Evolutionary conservation across 225 moss, liverwort and hornwort genomes (phyloP).

Genomic region (Pseudoscleropodium purum): DNA sequence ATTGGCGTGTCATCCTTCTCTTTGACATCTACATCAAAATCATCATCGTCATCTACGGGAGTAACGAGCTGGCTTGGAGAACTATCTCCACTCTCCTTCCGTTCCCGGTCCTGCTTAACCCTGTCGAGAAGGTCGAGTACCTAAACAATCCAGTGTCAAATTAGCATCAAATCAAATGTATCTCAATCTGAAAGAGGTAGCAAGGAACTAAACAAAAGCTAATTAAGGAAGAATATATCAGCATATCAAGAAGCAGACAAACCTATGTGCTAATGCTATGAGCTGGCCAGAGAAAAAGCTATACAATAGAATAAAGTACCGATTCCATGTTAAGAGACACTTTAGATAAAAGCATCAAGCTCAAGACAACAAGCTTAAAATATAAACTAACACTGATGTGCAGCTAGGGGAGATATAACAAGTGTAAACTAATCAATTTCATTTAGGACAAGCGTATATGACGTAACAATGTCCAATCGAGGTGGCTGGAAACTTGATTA

Average conservation of each 20-base stretch:
- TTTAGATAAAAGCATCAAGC: not conserved
- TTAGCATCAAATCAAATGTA: not conserved
- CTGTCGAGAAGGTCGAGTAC: slow-evolving; percentile 78
- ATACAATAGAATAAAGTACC: not conserved
- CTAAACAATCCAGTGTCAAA: slow-evolving; percentile 24
- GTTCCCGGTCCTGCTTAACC: slow-evolving; percentile 71
- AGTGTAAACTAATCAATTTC: not conserved
- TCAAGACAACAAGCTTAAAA: not conserved
- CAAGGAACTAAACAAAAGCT: not conserved
- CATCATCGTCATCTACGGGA: slow-evolving; percentile 31
- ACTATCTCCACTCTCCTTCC: slow-evolving; percentile 39
- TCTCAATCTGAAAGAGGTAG: not conserved
- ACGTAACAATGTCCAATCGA: not conserved
- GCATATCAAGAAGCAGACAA: not conserved
- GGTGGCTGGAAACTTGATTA: not conserved
- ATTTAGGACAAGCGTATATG: not conserved
- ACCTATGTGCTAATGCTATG: not conserved
- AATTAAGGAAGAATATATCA: not conserved
- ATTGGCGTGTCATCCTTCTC: slow-evolving; percentile 18
- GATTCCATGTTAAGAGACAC: not conserved
- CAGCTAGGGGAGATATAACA: not conserved
- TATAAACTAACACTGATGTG: not conserved
- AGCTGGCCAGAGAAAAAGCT: not conserved
- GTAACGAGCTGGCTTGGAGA: slow-evolving; percentile 2
- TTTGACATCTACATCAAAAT: slow-evolving; percentile 29